Base-by-base conservation (phyloP, 192 early-diverging fungal species). In the Linnemannia zychae region DNA sequence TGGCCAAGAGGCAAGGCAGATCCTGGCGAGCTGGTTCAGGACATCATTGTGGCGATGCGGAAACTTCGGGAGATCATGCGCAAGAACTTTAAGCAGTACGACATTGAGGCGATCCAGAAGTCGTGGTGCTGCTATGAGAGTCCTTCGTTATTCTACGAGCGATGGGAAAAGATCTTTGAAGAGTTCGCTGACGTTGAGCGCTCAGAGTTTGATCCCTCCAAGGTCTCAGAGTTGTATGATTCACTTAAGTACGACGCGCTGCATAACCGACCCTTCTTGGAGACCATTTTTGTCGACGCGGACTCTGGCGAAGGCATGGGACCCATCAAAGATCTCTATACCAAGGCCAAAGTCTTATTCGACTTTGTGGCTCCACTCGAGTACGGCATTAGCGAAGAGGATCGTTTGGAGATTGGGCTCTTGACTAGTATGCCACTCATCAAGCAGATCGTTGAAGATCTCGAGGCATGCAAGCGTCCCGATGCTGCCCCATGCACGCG, bases 171-270 rank as follows among this genome's bases (percentile, higher is more conserved):
- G 81, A 90, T 99, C 36, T 96, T 99, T 78, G 88, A 89, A n/a
- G 96, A 97, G 71, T 98, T 98, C 87, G 94, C 92, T 75, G 78
- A 81, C 75, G 88, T 76, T 31, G 90, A 90, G 13, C 77, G 84
- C n/a, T 74, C 88, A 16, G 80, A 90, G 31, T 94, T 92, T 80
- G 94, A 95, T 74, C 96, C 97, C 0, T 95, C 96, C 44, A 97
- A 97, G 81, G 93, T 97, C 9, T 96, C 96, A 18, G 96, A 98
- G 78, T 89, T 99, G 9, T 98, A 98, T 79, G 98, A 99, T 81
- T 97, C 97, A 44, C 87, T 98, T 31, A 99, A 99, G 80, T 98
- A 97, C 77, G 98, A 99, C 77, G 94, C 98, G n/a, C 83, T 99
- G 60, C 98, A 99, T 81, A 99, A 99, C 81, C 93, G 98, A 28